phyloP scores from a whole-genome alignment of 805 yeast species.

The Novakomyces olei region DNA sequence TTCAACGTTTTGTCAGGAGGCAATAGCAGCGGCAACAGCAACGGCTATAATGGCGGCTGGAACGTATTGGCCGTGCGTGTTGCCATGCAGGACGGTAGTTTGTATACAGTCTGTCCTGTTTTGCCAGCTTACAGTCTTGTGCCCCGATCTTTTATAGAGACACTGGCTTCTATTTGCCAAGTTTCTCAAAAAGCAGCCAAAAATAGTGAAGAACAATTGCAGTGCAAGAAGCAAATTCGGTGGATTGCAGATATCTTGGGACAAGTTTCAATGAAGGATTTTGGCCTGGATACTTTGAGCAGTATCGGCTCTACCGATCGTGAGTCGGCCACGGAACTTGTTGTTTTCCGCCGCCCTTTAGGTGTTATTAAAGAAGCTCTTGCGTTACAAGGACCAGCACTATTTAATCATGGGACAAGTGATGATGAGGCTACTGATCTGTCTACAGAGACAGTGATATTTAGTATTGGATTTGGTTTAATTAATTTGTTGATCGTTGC shows the following conservation, averaged over 20 bases:
- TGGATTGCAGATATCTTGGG: constrained; percentile 2
- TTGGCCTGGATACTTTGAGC: not conserved
- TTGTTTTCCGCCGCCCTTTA: not conserved
- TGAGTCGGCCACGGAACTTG: not conserved
- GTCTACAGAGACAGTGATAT: not conserved
- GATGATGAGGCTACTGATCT: not conserved
- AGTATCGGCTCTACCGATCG: not conserved
- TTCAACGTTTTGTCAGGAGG: not conserved
- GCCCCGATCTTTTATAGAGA: not conserved
- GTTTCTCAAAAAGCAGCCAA: not conserved
- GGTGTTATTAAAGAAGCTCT: not conserved
- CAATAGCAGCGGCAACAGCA: not conserved
- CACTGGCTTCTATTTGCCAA: not conserved
- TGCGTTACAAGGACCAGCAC: constrained; percentile 2
- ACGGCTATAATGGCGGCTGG: not conserved
- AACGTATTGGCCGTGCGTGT: not conserved
- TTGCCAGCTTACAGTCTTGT: constrained; percentile 1
- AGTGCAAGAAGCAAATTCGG: not conserved
- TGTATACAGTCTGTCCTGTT: constrained; percentile 1
- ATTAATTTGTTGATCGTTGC: constrained; percentile 1
- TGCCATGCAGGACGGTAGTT: not conserved
- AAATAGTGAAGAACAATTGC: not conserved
- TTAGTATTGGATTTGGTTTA: not conserved
- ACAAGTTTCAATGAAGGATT: not conserved
- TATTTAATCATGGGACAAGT: not conserved